Base-by-base conservation (phyloP, 1,139 yeast genomes). In the Geotrichum fermentans region DNA sequence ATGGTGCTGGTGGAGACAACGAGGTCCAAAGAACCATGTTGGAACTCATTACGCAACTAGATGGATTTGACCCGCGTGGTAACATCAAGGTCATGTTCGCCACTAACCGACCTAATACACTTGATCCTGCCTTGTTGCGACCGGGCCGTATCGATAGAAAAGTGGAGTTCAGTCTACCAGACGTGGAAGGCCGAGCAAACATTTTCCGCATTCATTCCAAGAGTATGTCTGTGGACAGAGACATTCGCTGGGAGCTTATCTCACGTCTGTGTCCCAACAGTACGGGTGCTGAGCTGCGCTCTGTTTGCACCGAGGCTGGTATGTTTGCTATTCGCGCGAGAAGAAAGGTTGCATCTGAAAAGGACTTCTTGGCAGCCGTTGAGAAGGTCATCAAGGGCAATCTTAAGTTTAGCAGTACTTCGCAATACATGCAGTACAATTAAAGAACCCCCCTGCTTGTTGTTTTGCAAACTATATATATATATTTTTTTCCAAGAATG, bases 1-100 rank as follows among this genome's bases (percentile, higher is more conserved):
- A 92, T 67, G 97, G 97, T 60, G 98, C 97, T 17, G 98, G 98
- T 60, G 98, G 98, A 61, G 98, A 92, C 69, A 92, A 90, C 66
- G 98, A 92, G 73, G 98, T 92, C 50, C 98, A 92, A 71, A 80
- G 98, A 74, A 92, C 98, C 50, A 92, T 92, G 98, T 79, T 92
- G 79, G 98, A 92, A 69, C 79, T 92, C 62, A 90, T 92, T 65
- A 89, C 97, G 37, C 98, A 92, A 68, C 75, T 92, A 62, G 98
- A 92, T 69, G 98, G 98, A 51, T 92, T 92, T 68, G 98, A 92
- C 64, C 95, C 98, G 53, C 83, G 97, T 70, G 97, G 97, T 63
- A 92, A 92, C 68, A 92, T 92, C 69, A 92, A 92, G 73, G 98
- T 92, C 50, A 92, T 92, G 97, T 92, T 92, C 72, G 99, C 99